Percentiles rank a stretch among this genome's conserved stretches.
phyloP scores from a whole-genome alignment of 75 land plant species.

The Larix kaempferi region DNA sequence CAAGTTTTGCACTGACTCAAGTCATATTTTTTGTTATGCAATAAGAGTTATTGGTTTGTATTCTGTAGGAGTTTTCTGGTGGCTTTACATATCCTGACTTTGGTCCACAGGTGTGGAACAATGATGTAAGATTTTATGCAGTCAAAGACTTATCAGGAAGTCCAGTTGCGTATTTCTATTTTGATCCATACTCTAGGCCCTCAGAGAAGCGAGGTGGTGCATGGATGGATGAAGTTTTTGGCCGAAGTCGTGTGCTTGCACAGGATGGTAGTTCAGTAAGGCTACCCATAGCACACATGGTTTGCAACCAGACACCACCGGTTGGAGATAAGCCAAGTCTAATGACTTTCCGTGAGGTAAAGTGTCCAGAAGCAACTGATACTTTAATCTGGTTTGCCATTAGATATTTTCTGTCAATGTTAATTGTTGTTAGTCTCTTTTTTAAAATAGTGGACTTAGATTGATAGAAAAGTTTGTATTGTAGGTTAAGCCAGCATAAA shows the following conservation, averaged over 20 bases:
- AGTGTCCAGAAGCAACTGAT: neutral
- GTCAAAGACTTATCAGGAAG: conserved; percentile 67
- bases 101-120: conserved; percentile 75
- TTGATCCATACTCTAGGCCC: conserved; percentile 95
- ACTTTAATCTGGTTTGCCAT: neutral
- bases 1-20: neutral
- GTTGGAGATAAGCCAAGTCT: conserved; percentile 89
- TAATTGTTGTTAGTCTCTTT: neutral
- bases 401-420: neutral
- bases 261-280: conserved; percentile 53
- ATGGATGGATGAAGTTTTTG: conserved; percentile 94
- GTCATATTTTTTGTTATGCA: neutral
- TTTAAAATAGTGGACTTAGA: neutral
- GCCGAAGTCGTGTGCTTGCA: conserved; percentile 72
- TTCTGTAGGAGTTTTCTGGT: neutral
- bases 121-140: conserved; percentile 70
- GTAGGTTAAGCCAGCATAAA: neutral
- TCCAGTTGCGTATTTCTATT: conserved; percentile 82
- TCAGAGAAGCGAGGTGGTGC: conserved; percentile 95
- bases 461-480: neutral
- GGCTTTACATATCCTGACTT: neutral
- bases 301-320: conserved; percentile 95
- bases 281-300: conserved; percentile 91
- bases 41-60: neutral
- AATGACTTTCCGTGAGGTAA: conserved; percentile 95